These are phyloP conservation scores for Rhizophagus prolifer DNA, from an alignment of 192 early-diverging fungal species.

Conservation along the genomic window DNA sequence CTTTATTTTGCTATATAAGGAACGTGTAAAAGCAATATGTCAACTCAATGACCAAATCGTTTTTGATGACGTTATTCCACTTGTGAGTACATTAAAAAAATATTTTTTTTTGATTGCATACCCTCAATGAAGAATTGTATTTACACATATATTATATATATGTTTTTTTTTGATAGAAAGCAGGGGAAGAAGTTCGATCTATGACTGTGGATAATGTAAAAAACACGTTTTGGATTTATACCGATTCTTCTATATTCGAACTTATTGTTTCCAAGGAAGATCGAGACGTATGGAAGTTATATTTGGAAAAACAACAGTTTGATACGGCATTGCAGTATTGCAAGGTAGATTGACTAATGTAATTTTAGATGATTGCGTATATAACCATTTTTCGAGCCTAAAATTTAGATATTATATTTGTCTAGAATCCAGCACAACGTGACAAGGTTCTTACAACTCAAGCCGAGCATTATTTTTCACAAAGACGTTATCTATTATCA, in stretches of 20 bases:
- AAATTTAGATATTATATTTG: neutral
- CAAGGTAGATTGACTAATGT: slow-evolving; percentile 47
- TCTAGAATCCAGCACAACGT: slow-evolving; percentile 65
- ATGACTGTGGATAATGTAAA: slow-evolving; percentile 75
- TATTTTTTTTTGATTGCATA: no score
- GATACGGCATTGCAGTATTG: slow-evolving; percentile 79
- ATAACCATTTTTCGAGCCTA: neutral
- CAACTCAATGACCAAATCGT: slow-evolving; percentile 79
- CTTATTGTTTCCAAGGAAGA: slow-evolving; percentile 91
- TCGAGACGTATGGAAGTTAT: slow-evolving; percentile 92
- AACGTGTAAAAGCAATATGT: slow-evolving; percentile 74
- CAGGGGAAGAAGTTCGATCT: slow-evolving; percentile 61
- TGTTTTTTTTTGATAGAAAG: slow-evolving; percentile 37
- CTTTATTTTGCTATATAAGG: slow-evolving; percentile 79
- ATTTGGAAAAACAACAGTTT: slow-evolving; percentile 77
- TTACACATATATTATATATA: no score
- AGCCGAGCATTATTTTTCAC: slow-evolving; percentile 82
- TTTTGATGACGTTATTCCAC: slow-evolving; percentile 75
- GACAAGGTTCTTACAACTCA: slow-evolving; percentile 81
- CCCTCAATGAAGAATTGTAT: no score
- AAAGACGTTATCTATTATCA: slow-evolving; percentile 68
- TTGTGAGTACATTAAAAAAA: slow-evolving; percentile 48
- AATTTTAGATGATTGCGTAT: no score
- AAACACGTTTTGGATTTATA: slow-evolving; percentile 91
- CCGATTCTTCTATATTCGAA: slow-evolving; percentile 81